Percentiles rank a stretch among this genome's conserved stretches.
Evolutionary conservation across 257 asterid species (phyloP).

Genomic region (Solanum paucissectum): DNA sequence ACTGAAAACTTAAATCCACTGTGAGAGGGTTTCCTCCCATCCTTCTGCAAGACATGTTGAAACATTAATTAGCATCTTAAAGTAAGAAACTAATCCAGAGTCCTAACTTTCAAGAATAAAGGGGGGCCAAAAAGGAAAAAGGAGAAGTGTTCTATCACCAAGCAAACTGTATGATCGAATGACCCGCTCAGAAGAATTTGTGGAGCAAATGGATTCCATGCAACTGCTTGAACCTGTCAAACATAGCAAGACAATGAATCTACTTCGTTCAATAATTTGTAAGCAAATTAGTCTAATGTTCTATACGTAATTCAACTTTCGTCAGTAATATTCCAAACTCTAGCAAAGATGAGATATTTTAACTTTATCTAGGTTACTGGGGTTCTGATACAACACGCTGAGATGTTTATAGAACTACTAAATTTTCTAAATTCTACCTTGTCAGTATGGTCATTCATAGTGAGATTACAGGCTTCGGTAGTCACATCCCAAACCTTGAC

Average conservation of each 20-base stretch:
- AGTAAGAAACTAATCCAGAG: neutral
- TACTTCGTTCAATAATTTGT: neutral
- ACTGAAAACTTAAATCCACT: conserved; percentile 60
- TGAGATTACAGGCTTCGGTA: conserved; percentile 55
- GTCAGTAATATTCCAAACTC: neutral
- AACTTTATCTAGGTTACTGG: neutral
- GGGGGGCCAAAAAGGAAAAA: neutral
- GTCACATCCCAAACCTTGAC: conserved; percentile 91
- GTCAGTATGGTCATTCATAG: conserved; percentile 79
- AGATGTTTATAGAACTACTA: neutral
- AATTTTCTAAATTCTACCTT: conserved; percentile 34
- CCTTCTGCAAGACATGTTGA: conserved; percentile 43
- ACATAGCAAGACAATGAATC: neutral
- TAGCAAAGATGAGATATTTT: neutral
- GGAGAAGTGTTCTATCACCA: conserved; percentile 28
- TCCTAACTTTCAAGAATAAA: neutral
- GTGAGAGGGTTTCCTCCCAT: conserved; percentile 41
- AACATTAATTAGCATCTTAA: neutral
- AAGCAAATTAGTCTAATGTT: neutral
- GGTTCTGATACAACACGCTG: neutral
- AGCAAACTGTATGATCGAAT: conserved; percentile 59
- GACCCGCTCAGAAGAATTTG: conserved; percentile 93
- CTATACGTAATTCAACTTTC: neutral
- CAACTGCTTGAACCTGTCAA: conserved; percentile 84
- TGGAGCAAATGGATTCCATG: conserved; percentile 67